phyloP scores from a whole-genome alignment of 225 moss, liverwort and hornwort genomes.

The Polytrichum commune region DNA sequence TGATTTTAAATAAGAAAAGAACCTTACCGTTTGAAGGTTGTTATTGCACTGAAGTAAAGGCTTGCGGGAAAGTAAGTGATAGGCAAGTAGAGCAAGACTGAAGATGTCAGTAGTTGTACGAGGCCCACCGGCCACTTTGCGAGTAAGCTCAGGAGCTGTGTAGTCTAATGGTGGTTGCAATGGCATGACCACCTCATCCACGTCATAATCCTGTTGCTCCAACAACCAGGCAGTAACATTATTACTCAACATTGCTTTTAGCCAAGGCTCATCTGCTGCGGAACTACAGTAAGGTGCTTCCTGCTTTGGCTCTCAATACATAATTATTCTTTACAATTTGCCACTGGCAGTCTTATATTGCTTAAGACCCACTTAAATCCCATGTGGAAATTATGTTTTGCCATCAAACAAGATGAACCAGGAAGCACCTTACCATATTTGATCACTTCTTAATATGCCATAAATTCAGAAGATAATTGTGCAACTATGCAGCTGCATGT shows the following conservation, averaged over 20 bases:
- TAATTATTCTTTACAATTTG: no score
- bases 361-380: no score
- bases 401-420: no score
- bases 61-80: constrained; percentile 42
- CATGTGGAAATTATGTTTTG: no score
- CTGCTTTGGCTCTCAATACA: no score
- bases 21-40: constrained; percentile 52
- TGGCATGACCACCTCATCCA: constrained; percentile 60
- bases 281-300: no score
- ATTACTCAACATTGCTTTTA: no score
- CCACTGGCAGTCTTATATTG: no score
- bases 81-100: constrained; percentile 45
- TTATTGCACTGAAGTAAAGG: constrained; percentile 64
- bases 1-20: no score
- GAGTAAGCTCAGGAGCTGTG: constrained; percentile 53
- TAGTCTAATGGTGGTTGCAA: constrained; percentile 58
- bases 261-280: no score
- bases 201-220: constrained; percentile 53
- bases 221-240: no score
- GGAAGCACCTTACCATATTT: background rate
- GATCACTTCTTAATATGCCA: background rate
- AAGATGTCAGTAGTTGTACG: constrained; percentile 52
- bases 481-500: background rate
- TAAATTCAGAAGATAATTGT: background rate
- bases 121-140: constrained; percentile 23